Evolutionary conservation across 1,284 basidiomycete species (phyloP), one percentile per base, ranked within the genome.

Genomic region (Gomphus bonarii): DNA sequence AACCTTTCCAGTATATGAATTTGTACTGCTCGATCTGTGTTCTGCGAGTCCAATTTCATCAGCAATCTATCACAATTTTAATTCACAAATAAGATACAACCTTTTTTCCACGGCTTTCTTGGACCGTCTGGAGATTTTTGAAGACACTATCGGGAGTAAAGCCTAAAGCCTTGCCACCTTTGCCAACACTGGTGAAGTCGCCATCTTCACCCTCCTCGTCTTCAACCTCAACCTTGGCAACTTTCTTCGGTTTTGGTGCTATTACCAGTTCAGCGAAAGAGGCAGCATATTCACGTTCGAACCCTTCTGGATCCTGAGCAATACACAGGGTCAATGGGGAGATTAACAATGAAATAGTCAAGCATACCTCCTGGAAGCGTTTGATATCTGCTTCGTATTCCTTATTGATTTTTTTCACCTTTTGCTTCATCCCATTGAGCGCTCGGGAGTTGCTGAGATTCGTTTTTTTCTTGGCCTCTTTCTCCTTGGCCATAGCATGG

Each of bases 91-190:
- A 16, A 25, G 20, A 60, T 74, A 42, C 54, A 40, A 92, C 91
- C 82, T 99, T 99, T 72, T 94, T 92, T 33, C 97, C 97, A 63
- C 97, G 85, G 49, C 92, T 92, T 67, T 99, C 97, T 68, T 97
- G 87, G 46, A 99, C 85, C 46, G 86, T 80, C 64, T 92, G 85
- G 31, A 99, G 80, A 62, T 86, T 91, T 74, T 97, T 97, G 78
- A 95, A 94, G 64, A 99, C 89, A 50, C 84, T 83, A 59, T 98
- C 95, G 8, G 91, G 73, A 4, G 92, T 91, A 65, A 91, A 88
- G 61, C 85, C 84, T 70, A 93, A 81, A 12, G 80, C 78, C 68
- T 89, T 93, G 38, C 94, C 94, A 53, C 91, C 91, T 66, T 85
- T 91, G 43, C 94, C 94, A 48, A 99, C 92, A 2, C 91, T 94